Percentiles rank a stretch among this genome's conserved stretches.
Conservation (phyloP, 495 filamentous ascomycete species). For the Hypoxylon intermedium region DNA sequence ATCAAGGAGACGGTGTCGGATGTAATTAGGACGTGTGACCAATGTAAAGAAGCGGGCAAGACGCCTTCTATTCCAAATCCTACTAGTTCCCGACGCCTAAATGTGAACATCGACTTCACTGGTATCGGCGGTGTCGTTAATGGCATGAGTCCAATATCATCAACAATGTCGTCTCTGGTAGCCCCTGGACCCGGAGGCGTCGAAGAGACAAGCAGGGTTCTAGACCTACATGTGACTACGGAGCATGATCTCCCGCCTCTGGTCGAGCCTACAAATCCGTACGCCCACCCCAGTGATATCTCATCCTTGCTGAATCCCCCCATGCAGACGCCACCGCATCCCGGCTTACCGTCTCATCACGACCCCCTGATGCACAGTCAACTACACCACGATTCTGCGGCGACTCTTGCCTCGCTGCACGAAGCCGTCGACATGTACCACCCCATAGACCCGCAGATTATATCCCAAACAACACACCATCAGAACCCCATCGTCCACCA, state of each 20-base stretch:
- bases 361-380: slow-evolving; percentile 39
- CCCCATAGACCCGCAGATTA: slow-evolving; percentile 61
- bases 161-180: slow-evolving; percentile 23
- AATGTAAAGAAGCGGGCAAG: slow-evolving; percentile 86
- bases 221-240: slow-evolving; percentile 38
- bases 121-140: not conserved
- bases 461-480: slow-evolving; percentile 46
- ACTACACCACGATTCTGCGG: slow-evolving; percentile 38
- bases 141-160: slow-evolving; percentile 16
- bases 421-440: slow-evolving; percentile 48
- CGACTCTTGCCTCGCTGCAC: slow-evolving; percentile 35
- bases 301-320: slow-evolving; percentile 42
- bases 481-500: slow-evolving; percentile 22
- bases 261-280: slow-evolving; percentile 41
- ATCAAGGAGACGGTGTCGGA: slow-evolving; percentile 97
- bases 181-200: slow-evolving; percentile 28
- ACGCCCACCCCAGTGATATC: slow-evolving; percentile 47
- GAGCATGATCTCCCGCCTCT: slow-evolving; percentile 32
- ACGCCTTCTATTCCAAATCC: slow-evolving; percentile 39
- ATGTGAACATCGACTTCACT: slow-evolving; percentile 27
- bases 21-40: slow-evolving; percentile 88
- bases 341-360: slow-evolving; percentile 41
- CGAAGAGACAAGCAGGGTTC: slow-evolving; percentile 30
- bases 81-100: slow-evolving; percentile 20
- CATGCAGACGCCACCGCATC: slow-evolving; percentile 36